phyloP scores from a whole-genome alignment of 768 basidiomycete genomes.

The Serendipita vermifera region DNA sequence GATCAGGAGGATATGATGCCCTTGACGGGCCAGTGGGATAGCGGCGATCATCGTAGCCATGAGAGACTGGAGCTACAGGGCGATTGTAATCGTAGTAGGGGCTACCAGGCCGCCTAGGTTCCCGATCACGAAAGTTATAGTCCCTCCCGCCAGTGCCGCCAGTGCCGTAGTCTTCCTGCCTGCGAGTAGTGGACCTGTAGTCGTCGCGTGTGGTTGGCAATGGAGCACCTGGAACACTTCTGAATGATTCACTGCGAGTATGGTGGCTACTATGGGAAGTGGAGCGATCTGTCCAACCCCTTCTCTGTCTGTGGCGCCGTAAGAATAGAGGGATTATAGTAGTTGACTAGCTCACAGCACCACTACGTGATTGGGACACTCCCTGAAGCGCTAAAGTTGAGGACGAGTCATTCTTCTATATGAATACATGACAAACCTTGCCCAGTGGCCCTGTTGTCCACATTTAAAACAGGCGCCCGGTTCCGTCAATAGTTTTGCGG shows the following conservation, averaged over 20 bases:
- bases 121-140: too few species aligned
- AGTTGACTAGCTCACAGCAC: constrained; percentile 6
- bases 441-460: constrained; percentile 79
- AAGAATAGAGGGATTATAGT: neutral
- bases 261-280: neutral
- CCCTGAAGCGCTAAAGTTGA: constrained; percentile 4
- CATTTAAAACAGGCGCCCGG: constrained; percentile 84
- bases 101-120: too few species aligned
- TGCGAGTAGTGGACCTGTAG: neutral
- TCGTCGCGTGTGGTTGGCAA: neutral
- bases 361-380: constrained; percentile 14
- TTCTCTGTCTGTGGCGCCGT: neutral
- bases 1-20: too few species aligned
- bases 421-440: constrained; percentile 40
- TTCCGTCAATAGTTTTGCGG: constrained; percentile 70
- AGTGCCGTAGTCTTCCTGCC: neutral
- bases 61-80: too few species aligned
- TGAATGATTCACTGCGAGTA: neutral
- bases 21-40: too few species aligned
- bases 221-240: neutral
- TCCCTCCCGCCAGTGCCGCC: too few species aligned
- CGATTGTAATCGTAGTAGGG: too few species aligned
- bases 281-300: neutral
- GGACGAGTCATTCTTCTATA: neutral
- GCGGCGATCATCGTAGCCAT: too few species aligned